These are phyloP conservation scores for Lentinula sp. DNA, from an alignment of 768 basidiomycete genomes.

Conservation along the genomic window DNA sequence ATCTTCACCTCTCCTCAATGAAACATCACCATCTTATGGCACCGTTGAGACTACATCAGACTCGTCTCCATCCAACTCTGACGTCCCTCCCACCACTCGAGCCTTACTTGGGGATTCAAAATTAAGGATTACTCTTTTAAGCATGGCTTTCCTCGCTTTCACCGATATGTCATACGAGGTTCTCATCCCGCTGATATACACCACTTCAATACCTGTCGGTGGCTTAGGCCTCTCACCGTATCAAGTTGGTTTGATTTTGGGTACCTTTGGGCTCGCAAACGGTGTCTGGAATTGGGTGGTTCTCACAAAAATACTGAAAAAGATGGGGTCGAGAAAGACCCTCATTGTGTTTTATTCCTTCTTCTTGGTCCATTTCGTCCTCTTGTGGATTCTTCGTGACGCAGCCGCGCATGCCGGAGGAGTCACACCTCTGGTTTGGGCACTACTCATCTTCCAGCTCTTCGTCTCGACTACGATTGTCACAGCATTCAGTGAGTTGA, in stretches of 20 bases:
- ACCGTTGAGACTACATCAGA: background rate
- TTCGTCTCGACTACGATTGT: conserved; percentile 18
- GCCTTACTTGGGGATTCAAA: conserved; percentile 17
- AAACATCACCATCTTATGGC: background rate
- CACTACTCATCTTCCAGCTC: conserved; percentile 28
- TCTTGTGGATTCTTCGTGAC: background rate
- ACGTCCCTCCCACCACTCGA: conserved; percentile 11
- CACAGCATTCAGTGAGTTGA: conserved; percentile 30
- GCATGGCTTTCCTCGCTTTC: conserved; percentile 22
- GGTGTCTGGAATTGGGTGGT: conserved; percentile 47
- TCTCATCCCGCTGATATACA: conserved; percentile 22
- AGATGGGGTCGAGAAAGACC: conserved; percentile 47
- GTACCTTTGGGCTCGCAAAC: conserved; percentile 43
- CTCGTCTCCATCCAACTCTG: conserved; percentile 4
- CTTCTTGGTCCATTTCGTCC: conserved; percentile 17
- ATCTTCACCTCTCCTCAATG: background rate
- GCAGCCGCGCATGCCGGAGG: conserved; percentile 26
- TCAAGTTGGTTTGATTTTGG: conserved; percentile 43
- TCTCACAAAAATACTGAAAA: conserved; percentile 44
- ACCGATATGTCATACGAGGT: conserved; percentile 21
- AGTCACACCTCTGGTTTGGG: conserved; percentile 24
- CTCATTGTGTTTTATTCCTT: conserved; percentile 30
- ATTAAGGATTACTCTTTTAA: conserved; percentile 18
- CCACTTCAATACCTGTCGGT: conserved; percentile 45
- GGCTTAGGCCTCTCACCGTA: conserved; percentile 48